phyloP scores from a whole-genome alignment of 768 basidiomycete species.

The Rubroboletus pulcherrimus region DNA sequence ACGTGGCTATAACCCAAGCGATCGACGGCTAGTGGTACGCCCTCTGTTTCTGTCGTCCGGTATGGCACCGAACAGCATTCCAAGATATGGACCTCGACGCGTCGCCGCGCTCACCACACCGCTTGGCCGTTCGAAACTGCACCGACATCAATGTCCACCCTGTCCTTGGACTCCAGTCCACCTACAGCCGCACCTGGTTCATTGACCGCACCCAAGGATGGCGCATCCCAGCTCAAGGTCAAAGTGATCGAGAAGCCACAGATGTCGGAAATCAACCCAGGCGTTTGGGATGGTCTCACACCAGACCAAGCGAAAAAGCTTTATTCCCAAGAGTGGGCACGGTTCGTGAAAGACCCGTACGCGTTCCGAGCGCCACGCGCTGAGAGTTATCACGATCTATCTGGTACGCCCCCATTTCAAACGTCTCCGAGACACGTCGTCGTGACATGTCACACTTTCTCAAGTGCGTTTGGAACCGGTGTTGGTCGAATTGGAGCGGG shows the following conservation, averaged over 20 bases:
- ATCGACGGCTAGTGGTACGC: conserved; percentile 65
- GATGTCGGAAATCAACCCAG: conserved; percentile 98
- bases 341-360: conserved; percentile 91
- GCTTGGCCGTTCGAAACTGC: conserved; percentile 86
- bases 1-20: conserved; percentile 57
- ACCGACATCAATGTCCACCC: conserved; percentile 10
- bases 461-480: conserved; percentile 90
- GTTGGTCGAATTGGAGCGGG: conserved; percentile 90
- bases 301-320: conserved; percentile 85
- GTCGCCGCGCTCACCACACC: conserved; percentile 89
- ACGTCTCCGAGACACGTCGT: not conserved
- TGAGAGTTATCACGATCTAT: conserved; percentile 96
- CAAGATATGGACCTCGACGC: conserved; percentile 96
- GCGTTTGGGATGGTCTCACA: conserved; percentile 93
- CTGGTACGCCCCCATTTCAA: conserved; percentile 45
- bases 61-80: not conserved
- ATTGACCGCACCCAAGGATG: conserved; percentile 1
- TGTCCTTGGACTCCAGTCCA: conserved; percentile 3
- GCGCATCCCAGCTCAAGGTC: conserved; percentile 41
- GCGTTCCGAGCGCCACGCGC: conserved; percentile 87
- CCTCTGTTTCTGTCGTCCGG: not conserved
- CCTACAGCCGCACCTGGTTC: not conserved
- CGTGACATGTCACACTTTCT: not conserved
- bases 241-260: conserved; percentile 94
- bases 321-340: conserved; percentile 93